Base-by-base conservation (phyloP, 108 stramenopile genomes). In the Cyclotella atomus region DNA sequence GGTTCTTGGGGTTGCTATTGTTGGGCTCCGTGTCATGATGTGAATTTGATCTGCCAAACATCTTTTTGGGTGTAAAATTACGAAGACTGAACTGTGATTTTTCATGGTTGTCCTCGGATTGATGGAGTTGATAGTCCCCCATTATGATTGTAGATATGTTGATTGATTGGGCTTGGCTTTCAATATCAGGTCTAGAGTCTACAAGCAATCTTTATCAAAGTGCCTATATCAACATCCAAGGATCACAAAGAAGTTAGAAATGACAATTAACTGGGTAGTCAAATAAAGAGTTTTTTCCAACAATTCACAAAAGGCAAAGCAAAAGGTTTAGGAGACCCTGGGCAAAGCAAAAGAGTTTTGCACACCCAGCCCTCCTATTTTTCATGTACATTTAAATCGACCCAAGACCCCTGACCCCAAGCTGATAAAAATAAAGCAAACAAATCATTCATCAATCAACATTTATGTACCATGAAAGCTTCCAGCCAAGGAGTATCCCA, bases 91-190 rank as follows among this genome's bases (percentile, higher is more conserved):
- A 19, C 4, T n/a, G 47, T 9, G 47, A 10, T 12, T 49, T 12
- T 17, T 49, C n/a, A 17, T 49, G 10, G 4, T 49, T 19, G 17
- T 49, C 47, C 4, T 49, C 47, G 47, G 10, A n/a, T 19, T 49
- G 47, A n/a, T 49, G 47, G 47, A 49, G 47, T 19, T 49, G 47
- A 19, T 49, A 49, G 47, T 49, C 47, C 17, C 47, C 47, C 47
- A 49, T 49, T 49, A 19, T 49, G 10, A 49, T 49, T 10, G n/a
- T 49, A 19, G 47, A n/a, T 49, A 49, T 49, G 10, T 4, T n/a
- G n/a, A 12, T n/a, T n/a, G 47, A 4, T 49, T 19, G 4, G n/a
- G 47, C 4, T 49, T n/a, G 10, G n/a, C 7, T 41, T 41, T 41
- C 38, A 41, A 41, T 41, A 9, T 7, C 38, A n/a, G n/a, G n/a